phyloP scores from a whole-genome alignment of 345 rosid species.

The Sisymbrium irio region DNA sequence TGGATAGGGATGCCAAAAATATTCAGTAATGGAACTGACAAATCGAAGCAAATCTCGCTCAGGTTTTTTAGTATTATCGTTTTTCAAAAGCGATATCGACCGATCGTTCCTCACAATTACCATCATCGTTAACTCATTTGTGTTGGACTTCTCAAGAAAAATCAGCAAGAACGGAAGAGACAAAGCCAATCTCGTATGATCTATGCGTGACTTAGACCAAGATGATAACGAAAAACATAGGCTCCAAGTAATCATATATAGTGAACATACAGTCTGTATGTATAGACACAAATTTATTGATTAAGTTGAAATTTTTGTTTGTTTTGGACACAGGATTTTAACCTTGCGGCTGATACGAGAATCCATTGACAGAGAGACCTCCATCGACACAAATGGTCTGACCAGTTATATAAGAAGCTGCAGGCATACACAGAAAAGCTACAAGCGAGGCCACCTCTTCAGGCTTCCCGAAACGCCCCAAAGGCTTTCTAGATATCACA shows the following conservation, averaged over 20 bases:
- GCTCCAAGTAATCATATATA: not conserved
- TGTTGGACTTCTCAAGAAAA: too few relatives aligned
- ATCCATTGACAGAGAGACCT: conserved; percentile 48
- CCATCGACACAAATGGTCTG: conserved; percentile 60
- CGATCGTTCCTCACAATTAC: too few relatives aligned
- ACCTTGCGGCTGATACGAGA: conserved; percentile 26
- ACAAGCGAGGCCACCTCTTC: conserved; percentile 53
- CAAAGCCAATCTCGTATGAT: not conserved
- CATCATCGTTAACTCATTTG: too few relatives aligned
- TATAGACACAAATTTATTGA: not conserved
- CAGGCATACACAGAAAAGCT: conserved; percentile 59
- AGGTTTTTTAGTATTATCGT: too few relatives aligned
- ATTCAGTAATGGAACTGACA: too few relatives aligned
- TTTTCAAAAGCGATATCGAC: too few relatives aligned
- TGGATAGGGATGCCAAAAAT: too few relatives aligned
- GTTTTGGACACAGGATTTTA: not conserved
- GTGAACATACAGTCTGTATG: not conserved
- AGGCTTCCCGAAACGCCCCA: conserved; percentile 48
- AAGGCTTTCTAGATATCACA: conserved; percentile 39
- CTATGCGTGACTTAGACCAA: not conserved
- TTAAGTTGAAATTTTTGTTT: not conserved
- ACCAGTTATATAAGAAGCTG: conserved; percentile 63
- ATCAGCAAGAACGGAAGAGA: too few relatives aligned
- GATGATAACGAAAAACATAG: not conserved
- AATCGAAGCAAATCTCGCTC: too few relatives aligned